Conservation (phyloP, 495 filamentous ascomycete species). For the Lasiosphaeria hispida region DNA sequence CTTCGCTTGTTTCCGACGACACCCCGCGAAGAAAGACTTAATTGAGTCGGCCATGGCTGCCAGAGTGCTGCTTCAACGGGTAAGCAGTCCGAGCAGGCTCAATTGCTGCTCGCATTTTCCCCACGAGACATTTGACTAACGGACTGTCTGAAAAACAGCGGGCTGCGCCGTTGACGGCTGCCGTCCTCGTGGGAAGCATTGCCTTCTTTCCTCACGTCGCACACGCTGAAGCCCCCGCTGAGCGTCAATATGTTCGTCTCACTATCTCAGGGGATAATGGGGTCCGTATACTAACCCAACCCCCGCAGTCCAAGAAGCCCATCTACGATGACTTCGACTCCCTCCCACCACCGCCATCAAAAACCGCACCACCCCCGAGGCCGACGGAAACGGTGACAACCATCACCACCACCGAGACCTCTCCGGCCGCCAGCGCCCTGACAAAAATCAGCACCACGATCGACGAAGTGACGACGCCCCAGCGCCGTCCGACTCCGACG, state of each 20-base stretch:
- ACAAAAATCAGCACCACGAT: constrained; percentile 31
- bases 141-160: constrained; percentile 25
- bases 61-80: constrained; percentile 52
- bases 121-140: constrained; percentile 1
- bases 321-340: constrained; percentile 77
- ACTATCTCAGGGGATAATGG: not conserved
- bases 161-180: constrained; percentile 48
- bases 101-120: not conserved
- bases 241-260: constrained; percentile 34
- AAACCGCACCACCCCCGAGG: constrained; percentile 15
- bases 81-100: constrained; percentile 18
- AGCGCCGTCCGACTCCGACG: constrained; percentile 72
- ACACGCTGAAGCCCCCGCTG: constrained; percentile 44
- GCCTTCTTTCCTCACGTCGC: constrained; percentile 45
- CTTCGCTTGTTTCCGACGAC: constrained; percentile 10
- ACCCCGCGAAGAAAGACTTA: constrained; percentile 14
- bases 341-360: constrained; percentile 37
- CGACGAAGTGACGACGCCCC: constrained; percentile 26
- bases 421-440: constrained; percentile 28
- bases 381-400: constrained; percentile 23
- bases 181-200: constrained; percentile 43
- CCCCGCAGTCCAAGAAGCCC: constrained; percentile 62
- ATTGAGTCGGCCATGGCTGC: constrained; percentile 51
- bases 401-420: constrained; percentile 32
- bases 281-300: constrained; percentile 3